Percentiles rank a stretch among this genome's conserved stretches.
phyloP scores from a whole-genome alignment of 1,139 yeast species.

The Protomyces lactucae-debilis region DNA sequence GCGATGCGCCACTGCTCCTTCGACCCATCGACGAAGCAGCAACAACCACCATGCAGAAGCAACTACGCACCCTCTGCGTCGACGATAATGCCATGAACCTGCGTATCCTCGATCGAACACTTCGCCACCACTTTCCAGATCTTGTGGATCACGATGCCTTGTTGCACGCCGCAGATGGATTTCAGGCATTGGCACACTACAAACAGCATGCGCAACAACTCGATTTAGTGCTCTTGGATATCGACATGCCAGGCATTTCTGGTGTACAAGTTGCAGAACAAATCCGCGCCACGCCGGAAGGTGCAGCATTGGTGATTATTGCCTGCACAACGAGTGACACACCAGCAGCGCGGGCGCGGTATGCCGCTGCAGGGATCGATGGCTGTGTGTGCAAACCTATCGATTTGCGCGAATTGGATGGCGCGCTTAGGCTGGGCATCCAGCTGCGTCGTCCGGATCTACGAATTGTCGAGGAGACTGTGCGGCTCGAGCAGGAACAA shows the following conservation, averaged over 20 bases:
- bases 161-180: conserved; percentile 2
- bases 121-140: conserved; percentile 10
- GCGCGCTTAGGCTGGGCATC: not conserved
- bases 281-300: not conserved
- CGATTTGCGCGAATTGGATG: conserved; percentile 9
- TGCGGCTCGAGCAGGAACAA: not conserved
- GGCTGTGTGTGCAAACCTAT: conserved; percentile 23
- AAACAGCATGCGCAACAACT: not conserved
- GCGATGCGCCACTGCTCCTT: not conserved
- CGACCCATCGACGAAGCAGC: not conserved
- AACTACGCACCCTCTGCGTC: conserved; percentile 8
- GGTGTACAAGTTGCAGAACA: conserved; percentile 17
- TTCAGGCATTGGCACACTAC: conserved; percentile 11
- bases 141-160: conserved; percentile 5
- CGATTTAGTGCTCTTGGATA: conserved; percentile 23
- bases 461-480: not conserved
- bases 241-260: conserved; percentile 24
- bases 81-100: conserved; percentile 23
- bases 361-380: conserved; percentile 19
- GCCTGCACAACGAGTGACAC: conserved; percentile 22
- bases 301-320: conserved; percentile 1
- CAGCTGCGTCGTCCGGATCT: not conserved
- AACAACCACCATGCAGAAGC: not conserved
- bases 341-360: not conserved
- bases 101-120: conserved; percentile 17